Evolutionary conservation across 2,329 filamentous ascomycete genomes (phyloP), one percentile per base, ranked within the genome.

Genomic region (Aspergillus sp.): DNA sequence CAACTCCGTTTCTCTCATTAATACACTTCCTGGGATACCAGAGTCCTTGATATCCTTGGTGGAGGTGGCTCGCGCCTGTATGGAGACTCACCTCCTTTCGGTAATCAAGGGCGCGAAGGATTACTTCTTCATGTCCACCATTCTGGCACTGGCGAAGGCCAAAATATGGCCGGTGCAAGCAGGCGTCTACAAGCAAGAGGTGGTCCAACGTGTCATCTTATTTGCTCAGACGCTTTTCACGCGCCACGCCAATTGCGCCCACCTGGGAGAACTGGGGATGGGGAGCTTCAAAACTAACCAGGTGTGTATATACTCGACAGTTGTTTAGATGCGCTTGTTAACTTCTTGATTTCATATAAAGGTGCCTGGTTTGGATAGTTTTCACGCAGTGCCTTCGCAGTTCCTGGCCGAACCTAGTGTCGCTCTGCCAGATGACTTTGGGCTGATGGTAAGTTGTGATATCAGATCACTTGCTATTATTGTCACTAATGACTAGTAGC

Each of bases 61-160:
- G 12, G 73, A 75, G 46, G 64, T 64, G 27, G 64, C 63, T 15
- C 60, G 75, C 2, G 40, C 66, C 14, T 66, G 66, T 14, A 61
- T 75, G 6, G 72, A 75, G 58, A 59, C 57, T n/a, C 67, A 67
- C 3, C 67, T 69, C 14, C 59, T 71, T 3, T 60, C 71, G 3
- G 64, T 75, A 3, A 64, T 72, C 55, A 75, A 75, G 52, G 73
- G 73, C 2, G 72, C 72, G 3, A 75, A 75, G 44, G 72, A 75
- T 40, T 75, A 74, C 58, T 75, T 74, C 55, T 75, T 75, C 58
- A 65, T 75, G 54, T 74, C 71, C 1, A 74, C 73, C 2, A 69
- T 75, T 27, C 57, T 71, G 7, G 68, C 71, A 6, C 50, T 75
- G 4, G 72, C 72, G 33, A 75, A 74, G 53, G 57, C 68, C 21